A percentile compares a stretch with the other conserved stretches of the same genome.
Evolutionary conservation across 2,329 filamentous ascomycete genomes (phyloP).

Genomic region (Neonectria faginata): DNA sequence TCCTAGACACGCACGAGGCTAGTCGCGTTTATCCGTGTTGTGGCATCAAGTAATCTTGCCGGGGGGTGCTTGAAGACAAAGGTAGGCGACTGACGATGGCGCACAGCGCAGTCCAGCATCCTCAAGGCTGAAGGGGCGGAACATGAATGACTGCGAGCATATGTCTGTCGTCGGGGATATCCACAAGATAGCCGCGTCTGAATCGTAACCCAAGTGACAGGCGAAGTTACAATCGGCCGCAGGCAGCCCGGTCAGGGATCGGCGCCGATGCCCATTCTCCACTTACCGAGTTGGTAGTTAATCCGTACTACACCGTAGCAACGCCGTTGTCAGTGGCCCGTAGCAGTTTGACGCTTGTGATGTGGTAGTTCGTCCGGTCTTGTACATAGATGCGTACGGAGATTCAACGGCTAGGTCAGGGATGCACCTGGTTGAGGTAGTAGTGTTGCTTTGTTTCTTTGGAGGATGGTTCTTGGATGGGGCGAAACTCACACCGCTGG

Average conservation of each 20-base stretch:
- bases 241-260: conserved; percentile 13
- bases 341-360: neutral
- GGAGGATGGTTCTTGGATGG: neutral
- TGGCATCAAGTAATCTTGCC: conserved; percentile 19
- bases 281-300: conserved; percentile 23
- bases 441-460: neutral
- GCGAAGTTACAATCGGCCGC: conserved; percentile 11
- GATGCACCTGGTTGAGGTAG: neutral
- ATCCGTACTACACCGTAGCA: neutral
- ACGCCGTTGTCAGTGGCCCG: neutral
- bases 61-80: conserved; percentile 2
- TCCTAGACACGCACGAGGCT: conserved; percentile 10
- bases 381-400: neutral
- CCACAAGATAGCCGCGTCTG: neutral
- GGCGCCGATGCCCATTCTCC: conserved; percentile 19
- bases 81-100: conserved; percentile 4
- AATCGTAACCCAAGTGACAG: conserved; percentile 1
- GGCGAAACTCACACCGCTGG: neutral
- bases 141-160: neutral
- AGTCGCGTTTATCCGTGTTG: conserved; percentile 25
- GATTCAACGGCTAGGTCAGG: neutral
- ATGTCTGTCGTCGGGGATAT: neutral
- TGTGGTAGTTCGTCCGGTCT: neutral
- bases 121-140: conserved; percentile 2
- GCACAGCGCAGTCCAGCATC: conserved; percentile 12